Conservation (phyloP, 306 rosid species). For the Rubus parviflorus region DNA sequence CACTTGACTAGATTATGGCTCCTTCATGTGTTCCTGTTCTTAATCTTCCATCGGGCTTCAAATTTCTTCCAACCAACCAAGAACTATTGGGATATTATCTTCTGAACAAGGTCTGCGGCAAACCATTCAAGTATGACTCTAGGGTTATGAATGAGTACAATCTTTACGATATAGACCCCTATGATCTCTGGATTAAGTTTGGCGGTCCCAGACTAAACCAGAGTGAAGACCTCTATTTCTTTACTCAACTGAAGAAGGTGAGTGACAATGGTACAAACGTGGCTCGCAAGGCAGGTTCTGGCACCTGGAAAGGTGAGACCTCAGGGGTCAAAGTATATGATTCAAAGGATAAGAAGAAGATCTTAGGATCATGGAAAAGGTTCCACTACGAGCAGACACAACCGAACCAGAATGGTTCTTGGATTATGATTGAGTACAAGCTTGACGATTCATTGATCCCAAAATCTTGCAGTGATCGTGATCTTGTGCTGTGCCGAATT, state of each 20-base stretch:
- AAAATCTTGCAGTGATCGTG: not conserved
- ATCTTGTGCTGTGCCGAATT: not conserved
- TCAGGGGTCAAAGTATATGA: not conserved
- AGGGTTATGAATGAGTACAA: not conserved
- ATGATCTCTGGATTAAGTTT: not conserved
- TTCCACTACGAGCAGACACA: not conserved
- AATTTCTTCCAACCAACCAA: not conserved
- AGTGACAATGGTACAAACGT: not conserved
- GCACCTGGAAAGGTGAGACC: slow-evolving; percentile 2
- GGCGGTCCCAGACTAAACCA: not conserved
- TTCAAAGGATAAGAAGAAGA: not conserved
- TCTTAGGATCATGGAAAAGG: not conserved
- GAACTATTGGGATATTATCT: not conserved
- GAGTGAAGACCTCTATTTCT: not conserved
- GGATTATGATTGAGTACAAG: not conserved
- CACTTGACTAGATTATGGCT: not conserved
- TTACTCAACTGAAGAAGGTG: not conserved
- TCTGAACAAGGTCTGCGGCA: not conserved
- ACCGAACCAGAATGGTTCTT: not conserved
- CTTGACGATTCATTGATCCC: slow-evolving; percentile 1
- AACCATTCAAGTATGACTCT: not conserved
- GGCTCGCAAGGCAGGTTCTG: not conserved
- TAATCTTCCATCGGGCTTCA: not conserved
- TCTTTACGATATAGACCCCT: not conserved
- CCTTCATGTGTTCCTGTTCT: not conserved